Evolutionary conservation across 306 rosid species (phyloP).

Genomic region (Echinosophora koreensis): DNA sequence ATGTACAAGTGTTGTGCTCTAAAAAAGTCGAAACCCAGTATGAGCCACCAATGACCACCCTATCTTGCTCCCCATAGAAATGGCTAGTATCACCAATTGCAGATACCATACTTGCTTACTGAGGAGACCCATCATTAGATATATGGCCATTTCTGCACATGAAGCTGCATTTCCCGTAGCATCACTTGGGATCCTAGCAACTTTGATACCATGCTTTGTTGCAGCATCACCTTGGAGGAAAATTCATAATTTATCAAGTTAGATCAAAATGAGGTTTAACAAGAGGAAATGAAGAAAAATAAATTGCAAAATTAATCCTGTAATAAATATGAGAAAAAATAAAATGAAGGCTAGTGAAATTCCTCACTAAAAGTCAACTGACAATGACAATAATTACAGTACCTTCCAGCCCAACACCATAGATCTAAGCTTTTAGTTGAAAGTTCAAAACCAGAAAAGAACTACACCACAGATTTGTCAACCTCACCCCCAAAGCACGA

Average conservation of each 20-base stretch:
- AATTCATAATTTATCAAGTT: neutral
- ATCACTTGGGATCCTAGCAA: constrained; percentile 82
- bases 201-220: constrained; percentile 84
- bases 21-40: too few relatives aligned
- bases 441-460: constrained; percentile 24
- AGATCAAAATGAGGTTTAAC: neutral
- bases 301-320: constrained; percentile 4
- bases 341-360: too few relatives aligned
- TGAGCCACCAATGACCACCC: too few relatives aligned
- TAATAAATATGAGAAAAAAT: too few relatives aligned
- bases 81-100: too few relatives aligned
- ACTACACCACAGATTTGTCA: constrained; percentile 10
- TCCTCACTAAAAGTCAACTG: too few relatives aligned
- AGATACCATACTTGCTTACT: constrained; percentile 76
- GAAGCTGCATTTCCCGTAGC: constrained; percentile 83
- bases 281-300: neutral
- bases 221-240: constrained; percentile 86
- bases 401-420: too few relatives aligned
- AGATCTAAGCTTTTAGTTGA: constrained; percentile 30
- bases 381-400: too few relatives aligned
- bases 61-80: too few relatives aligned
- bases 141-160: constrained; percentile 95
- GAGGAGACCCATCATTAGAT: constrained; percentile 83
- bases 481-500: neutral
- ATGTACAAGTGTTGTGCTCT: too few relatives aligned